A percentile compares a stretch with the other conserved stretches of the same genome.
phyloP scores from a whole-genome alignment of 2,329 filamentous ascomycete species.

The Monosporascus sp. region DNA sequence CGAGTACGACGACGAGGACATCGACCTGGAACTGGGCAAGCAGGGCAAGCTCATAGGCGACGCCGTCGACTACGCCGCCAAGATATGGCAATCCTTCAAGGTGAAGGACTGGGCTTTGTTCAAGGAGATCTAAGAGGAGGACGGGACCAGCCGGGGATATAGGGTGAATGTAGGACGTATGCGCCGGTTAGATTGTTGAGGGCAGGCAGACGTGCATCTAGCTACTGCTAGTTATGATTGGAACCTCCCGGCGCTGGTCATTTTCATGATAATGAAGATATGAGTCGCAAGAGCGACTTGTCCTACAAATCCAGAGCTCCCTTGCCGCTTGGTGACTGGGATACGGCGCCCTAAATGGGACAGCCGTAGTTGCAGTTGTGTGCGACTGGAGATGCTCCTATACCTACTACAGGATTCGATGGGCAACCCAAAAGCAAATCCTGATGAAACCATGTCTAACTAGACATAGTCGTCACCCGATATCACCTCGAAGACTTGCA shows the following conservation, averaged over 20 bases:
- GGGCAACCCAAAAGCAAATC: no score
- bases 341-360: no score
- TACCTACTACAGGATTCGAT: no score
- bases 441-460: no score
- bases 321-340: no score
- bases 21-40: constrained; percentile 60
- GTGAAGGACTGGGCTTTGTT: constrained; percentile 81
- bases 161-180: neutral
- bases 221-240: no score
- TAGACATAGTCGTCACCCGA: no score
- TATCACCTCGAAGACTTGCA: constrained; percentile 19
- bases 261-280: neutral
- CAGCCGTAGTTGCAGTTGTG: no score
- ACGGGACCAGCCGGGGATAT: neutral
- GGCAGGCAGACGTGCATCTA: neutral
- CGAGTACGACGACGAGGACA: constrained; percentile 66
- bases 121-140: constrained; percentile 27
- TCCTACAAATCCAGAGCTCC: neutral
- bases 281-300: neutral
- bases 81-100: constrained; percentile 67
- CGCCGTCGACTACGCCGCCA: constrained; percentile 60
- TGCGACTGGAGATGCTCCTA: no score
- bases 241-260: neutral
- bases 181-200: neutral
- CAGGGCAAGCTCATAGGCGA: constrained; percentile 64